phyloP scores from a whole-genome alignment of 345 rosid species.

The Ailanthus altissimus region DNA sequence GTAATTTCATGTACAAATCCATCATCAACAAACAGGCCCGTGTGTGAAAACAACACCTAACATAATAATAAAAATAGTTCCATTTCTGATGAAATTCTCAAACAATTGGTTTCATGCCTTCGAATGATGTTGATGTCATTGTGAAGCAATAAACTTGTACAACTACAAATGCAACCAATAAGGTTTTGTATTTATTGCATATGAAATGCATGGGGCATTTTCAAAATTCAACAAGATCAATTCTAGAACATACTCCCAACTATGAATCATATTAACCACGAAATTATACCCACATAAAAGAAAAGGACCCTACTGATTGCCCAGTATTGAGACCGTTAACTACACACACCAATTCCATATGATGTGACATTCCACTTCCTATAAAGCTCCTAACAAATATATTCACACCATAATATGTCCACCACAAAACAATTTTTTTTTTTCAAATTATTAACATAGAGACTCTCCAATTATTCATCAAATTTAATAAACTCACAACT shows the following conservation, averaged over 20 bases:
- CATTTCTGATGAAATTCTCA: neutral
- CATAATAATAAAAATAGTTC: neutral
- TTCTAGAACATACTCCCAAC: conserved; percentile 10
- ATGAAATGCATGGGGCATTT: neutral
- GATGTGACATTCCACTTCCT: conserved; percentile 25
- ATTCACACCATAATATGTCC: conserved; percentile 21
- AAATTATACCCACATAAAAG: conserved; percentile 27
- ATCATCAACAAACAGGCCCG: neutral
- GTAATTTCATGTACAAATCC: neutral
- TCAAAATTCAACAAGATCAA: conserved; percentile 3
- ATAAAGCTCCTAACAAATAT: conserved; percentile 20
- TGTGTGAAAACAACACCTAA: neutral
- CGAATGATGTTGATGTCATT: conserved; percentile 6
- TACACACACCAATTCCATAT: conserved; percentile 12
- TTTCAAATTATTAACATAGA: neutral
- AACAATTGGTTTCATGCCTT: neutral
- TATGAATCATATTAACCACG: conserved; percentile 13
- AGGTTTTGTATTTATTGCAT: conserved; percentile 11
- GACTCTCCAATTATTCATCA: conserved; percentile 3
- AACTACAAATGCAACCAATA: conserved; percentile 10
- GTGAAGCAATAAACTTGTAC: conserved; percentile 20
- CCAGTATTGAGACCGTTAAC: conserved; percentile 11
- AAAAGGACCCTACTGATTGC: conserved; percentile 30
- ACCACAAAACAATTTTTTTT: conserved; percentile 19
- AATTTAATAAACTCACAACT: neutral